Conservation (phyloP, 2,329 filamentous ascomycete species). For the Achaetomium macrosporum region DNA sequence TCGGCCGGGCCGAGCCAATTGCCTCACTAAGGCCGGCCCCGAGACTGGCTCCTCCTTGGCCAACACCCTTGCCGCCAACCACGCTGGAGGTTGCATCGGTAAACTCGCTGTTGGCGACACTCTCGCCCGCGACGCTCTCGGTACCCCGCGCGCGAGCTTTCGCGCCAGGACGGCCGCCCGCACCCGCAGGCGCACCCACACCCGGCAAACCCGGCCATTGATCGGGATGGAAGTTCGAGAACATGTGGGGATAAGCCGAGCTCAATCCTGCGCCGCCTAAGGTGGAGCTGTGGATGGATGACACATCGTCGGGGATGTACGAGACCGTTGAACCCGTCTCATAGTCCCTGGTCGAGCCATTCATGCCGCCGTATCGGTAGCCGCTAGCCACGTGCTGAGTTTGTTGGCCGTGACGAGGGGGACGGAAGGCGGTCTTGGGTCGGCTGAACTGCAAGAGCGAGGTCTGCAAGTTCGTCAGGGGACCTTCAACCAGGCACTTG, state of each 20-base stretch:
- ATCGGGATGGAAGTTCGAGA: slow-evolving; percentile 83
- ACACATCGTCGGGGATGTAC: slow-evolving; percentile 95
- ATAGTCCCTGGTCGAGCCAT: slow-evolving; percentile 45
- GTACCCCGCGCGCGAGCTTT: slow-evolving; percentile 62
- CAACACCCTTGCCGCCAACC: slow-evolving; percentile 66
- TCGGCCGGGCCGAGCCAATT: slow-evolving; percentile 58
- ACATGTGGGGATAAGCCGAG: slow-evolving; percentile 88
- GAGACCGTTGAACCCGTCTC: slow-evolving; percentile 87
- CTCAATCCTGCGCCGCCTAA: slow-evolving; percentile 77
- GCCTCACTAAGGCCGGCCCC: slow-evolving; percentile 70
- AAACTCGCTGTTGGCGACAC: slow-evolving; percentile 82
- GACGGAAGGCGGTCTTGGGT: slow-evolving; percentile 87
- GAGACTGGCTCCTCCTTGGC: slow-evolving; percentile 83
- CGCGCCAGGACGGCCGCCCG: slow-evolving; percentile 55
- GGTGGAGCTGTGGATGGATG: slow-evolving; percentile 87
- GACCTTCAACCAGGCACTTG: slow-evolving; percentile 92
- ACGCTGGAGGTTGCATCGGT: slow-evolving; percentile 78
- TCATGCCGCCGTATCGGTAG: slow-evolving; percentile 36
- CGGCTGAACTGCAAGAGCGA: slow-evolving; percentile 92
- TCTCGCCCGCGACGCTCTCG: slow-evolving; percentile 84
- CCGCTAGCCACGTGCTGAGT: slow-evolving; percentile 57
- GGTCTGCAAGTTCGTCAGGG: slow-evolving; percentile 90
- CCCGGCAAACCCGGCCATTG: slow-evolving; percentile 80
- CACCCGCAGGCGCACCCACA: slow-evolving; percentile 33
- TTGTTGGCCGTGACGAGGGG: slow-evolving; percentile 69